phyloP scores from a whole-genome alignment of 2,329 filamentous ascomycete genomes.

The Trichoderma afroharzianum region DNA sequence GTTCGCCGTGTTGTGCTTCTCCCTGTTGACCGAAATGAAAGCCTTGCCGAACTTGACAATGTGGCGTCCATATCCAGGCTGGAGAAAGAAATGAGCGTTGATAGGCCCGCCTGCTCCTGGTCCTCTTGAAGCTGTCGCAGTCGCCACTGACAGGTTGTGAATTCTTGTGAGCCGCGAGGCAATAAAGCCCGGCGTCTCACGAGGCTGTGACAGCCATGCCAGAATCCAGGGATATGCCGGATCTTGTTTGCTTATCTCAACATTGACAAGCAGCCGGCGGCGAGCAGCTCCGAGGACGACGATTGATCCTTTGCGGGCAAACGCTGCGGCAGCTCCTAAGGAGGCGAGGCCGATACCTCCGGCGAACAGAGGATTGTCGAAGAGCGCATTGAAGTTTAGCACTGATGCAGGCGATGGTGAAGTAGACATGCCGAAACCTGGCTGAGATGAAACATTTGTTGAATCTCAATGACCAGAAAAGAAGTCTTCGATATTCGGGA shows the following conservation, averaged over 20 bases:
- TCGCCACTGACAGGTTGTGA: conserved; percentile 57
- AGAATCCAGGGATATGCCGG: conserved; percentile 92
- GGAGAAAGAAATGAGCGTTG: conserved; percentile 78
- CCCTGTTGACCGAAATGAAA: conserved; percentile 81
- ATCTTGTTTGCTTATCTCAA: conserved; percentile 94
- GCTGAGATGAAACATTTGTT: background rate
- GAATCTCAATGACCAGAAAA: background rate
- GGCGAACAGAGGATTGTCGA: conserved; percentile 61
- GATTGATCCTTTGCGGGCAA: conserved; percentile 74
- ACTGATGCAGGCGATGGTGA: conserved; percentile 30
- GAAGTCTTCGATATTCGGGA: background rate
- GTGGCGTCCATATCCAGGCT: conserved; percentile 87
- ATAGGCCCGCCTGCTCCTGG: conserved; percentile 61
- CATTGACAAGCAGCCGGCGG: conserved; percentile 83
- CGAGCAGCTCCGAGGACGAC: conserved; percentile 71
- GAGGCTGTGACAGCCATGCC: conserved; percentile 87
- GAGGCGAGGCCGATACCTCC: conserved; percentile 87
- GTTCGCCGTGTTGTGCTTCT: conserved; percentile 81
- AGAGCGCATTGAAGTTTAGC: conserved; percentile 54
- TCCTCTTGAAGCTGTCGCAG: conserved; percentile 57
- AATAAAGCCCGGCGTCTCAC: conserved; percentile 59
- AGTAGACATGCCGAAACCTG: conserved; percentile 30
- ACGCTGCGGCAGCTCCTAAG: conserved; percentile 74
- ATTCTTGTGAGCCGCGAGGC: conserved; percentile 56
- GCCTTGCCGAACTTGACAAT: conserved; percentile 82